Percentiles rank a stretch among this genome's conserved stretches.
Evolutionary conservation across 169 alveolate genomes (phyloP).

Genomic region (Eimeria mitis): DNA sequence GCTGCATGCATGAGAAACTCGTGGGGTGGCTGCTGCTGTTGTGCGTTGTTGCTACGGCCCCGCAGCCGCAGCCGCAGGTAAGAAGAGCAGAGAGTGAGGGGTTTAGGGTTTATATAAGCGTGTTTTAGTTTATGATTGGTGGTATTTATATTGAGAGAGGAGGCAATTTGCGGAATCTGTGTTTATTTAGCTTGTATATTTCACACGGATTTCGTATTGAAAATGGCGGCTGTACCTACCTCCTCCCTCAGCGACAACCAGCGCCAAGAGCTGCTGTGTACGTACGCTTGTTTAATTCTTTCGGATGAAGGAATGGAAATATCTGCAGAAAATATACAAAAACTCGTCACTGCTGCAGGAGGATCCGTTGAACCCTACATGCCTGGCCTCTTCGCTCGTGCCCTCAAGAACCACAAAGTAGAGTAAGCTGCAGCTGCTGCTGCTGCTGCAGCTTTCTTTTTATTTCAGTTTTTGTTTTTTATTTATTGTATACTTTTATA

Average conservation of each 20-base stretch:
- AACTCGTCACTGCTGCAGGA: conserved; percentile 94
- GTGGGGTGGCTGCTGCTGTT: conserved; percentile 1
- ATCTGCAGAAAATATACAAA: conserved; percentile 93
- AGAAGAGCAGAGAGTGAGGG: background rate
- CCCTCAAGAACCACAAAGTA: conserved; percentile 93
- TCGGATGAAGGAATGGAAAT: conserved; percentile 96
- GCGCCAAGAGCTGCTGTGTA: conserved; percentile 96
- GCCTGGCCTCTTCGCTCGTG: conserved; percentile 97
- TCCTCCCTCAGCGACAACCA: conserved; percentile 87
- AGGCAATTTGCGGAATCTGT: background rate
- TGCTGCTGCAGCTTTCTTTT: background rate
- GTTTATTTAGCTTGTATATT: background rate
- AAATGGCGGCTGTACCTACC: conserved; percentile 90
- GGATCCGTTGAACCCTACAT: conserved; percentile 95
- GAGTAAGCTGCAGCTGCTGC: conserved; percentile 85
- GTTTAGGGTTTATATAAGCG: background rate
- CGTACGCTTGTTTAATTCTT: conserved; percentile 96
- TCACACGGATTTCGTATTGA: background rate
- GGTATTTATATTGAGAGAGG: background rate
- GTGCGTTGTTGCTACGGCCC: background rate
- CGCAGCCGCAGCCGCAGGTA: background rate
- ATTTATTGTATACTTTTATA: background rate
- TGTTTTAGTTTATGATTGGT: background rate
- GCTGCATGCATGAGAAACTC: background rate
- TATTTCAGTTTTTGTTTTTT: background rate